Evolutionary conservation across 805 yeast species (phyloP).

Genomic region (Cyberlindnera samutprakarnensis): DNA sequence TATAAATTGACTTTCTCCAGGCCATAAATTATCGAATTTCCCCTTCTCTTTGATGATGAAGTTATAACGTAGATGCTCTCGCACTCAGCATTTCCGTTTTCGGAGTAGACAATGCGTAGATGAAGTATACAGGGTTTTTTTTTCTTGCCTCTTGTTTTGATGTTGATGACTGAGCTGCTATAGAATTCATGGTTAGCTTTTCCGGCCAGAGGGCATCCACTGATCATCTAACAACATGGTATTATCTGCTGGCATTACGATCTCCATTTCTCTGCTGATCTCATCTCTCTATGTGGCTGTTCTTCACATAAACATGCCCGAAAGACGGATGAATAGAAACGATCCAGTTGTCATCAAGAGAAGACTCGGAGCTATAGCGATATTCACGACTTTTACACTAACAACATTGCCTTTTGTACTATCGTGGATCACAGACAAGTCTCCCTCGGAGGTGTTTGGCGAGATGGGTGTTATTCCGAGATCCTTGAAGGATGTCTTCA

Average conservation of each 20-base stretch:
- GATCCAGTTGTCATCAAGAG: slow-evolving; percentile 34
- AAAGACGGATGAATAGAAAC: slow-evolving; percentile 27
- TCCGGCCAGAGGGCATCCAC: neutral
- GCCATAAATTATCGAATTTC: neutral
- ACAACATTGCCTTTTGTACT: slow-evolving; percentile 7
- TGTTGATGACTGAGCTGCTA: too few species aligned
- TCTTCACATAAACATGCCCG: slow-evolving; percentile 25
- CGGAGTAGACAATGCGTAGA: too few species aligned
- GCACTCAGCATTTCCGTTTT: too few species aligned
- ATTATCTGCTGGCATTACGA: slow-evolving; percentile 10
- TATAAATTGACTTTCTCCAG: slow-evolving; percentile 33
- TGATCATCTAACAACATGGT: neutral
- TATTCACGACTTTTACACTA: slow-evolving; percentile 6
- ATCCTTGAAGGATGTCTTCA: slow-evolving; percentile 15
- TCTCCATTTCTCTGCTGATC: slow-evolving; percentile 23
- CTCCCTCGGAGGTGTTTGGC: slow-evolving; percentile 6
- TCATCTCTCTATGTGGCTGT: slow-evolving; percentile 41
- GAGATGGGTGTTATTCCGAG: slow-evolving; percentile 33
- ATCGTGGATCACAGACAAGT: slow-evolving; percentile 4
- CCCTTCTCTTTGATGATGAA: neutral
- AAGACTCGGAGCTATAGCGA: slow-evolving; percentile 31
- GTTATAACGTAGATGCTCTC: too few species aligned
- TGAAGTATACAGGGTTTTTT: too few species aligned
- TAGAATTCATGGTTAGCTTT: too few species aligned
- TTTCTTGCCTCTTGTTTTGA: too few species aligned